phyloP scores from a whole-genome alignment of 352 stramenopile species.

The Phytophthora sansomeana region DNA sequence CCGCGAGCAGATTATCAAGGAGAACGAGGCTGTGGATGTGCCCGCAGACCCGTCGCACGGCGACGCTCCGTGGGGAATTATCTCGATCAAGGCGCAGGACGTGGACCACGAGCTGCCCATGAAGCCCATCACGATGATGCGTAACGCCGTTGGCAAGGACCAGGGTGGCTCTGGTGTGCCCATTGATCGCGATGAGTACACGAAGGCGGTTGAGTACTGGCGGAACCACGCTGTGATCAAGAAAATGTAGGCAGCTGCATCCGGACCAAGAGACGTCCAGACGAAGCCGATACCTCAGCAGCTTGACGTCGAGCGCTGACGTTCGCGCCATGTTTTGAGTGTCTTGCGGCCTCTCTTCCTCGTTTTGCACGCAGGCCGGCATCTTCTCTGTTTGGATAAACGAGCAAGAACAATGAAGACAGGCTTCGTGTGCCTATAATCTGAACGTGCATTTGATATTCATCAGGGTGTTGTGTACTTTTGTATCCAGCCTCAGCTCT shows the following conservation, averaged over 20 bases:
- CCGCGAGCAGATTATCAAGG: conserved; percentile 97
- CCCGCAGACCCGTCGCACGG: conserved; percentile 48
- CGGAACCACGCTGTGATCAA: conserved; percentile 85
- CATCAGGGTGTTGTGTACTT: conserved; percentile 36
- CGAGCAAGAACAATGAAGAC: conserved; percentile 30
- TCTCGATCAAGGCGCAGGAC: conserved; percentile 98
- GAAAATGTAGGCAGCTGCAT: conserved; percentile 49
- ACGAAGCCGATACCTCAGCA: conserved; percentile 16
- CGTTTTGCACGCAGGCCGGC: conserved; percentile 3
- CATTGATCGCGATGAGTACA: conserved; percentile 81
- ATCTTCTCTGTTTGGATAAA: conserved; percentile 19
- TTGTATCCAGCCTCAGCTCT: conserved; percentile 28
- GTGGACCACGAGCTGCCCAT: conserved; percentile 97
- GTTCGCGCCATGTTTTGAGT: conserved; percentile 25
- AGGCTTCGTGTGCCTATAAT: conserved; percentile 35
- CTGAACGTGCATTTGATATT: conserved; percentile 50
- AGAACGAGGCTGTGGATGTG: conserved; percentile 89
- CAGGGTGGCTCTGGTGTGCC: conserved; percentile 91
- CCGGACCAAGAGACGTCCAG: not conserved
- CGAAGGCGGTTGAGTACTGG: conserved; percentile 91
- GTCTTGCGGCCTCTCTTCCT: conserved; percentile 4
- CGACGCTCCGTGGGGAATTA: conserved; percentile 93
- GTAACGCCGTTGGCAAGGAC: conserved; percentile 97
- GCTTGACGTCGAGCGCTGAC: conserved; percentile 18
- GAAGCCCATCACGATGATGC: conserved; percentile 98